Base-by-base conservation (phyloP, 371 early-diverging fungal species). In the Rhizopus microsporus region DNA sequence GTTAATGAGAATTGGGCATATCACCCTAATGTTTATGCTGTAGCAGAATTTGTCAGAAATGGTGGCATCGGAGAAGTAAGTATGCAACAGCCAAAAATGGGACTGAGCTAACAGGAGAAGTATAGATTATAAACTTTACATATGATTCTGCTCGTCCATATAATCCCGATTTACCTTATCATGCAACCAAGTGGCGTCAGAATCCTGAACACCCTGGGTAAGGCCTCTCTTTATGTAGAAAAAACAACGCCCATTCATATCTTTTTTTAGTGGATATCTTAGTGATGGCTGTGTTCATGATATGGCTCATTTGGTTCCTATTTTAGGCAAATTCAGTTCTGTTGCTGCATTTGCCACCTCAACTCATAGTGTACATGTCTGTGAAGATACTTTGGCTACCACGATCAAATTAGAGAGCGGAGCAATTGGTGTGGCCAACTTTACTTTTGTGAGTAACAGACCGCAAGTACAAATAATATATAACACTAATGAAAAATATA, bases 221-320 rank as follows among this genome's bases (percentile, higher is more conserved):
- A 63, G 32, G 51, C 8, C 3, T 13, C 29, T 23, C 2, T 23
- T 23, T 23, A 23, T 23, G 23, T 23, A 23, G 30, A 33, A 13
- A 12, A 32, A 15, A 16, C 16, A 7, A n/a, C 30, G 6, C 23
- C 12, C 8, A 39, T 4, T 43, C 33, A 55, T 23, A 15, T 7
- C 6, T 7, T 5, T 5, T 10, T 55, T 16, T 59, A 77, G 78
- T n/a, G 80, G 80, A 1, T 80, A 80, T 51, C 61, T 80, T 10
- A 76, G 76, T 54, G 80, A 80, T 59, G 80, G 80, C 7, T 71
- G 77, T 57, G 80, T 80, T 5, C 80, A 80, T 54, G 75, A 80
- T 45, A 65, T 80, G 69, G 73, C 73, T n/a, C 76, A 75, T 47
- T 54, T 80, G 33, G 46, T 75, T 4, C 72, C 71, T 30, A 71